Base-by-base conservation (phyloP, 2,329 filamentous ascomycete genomes). In the Waltergamsia citrina region DNA sequence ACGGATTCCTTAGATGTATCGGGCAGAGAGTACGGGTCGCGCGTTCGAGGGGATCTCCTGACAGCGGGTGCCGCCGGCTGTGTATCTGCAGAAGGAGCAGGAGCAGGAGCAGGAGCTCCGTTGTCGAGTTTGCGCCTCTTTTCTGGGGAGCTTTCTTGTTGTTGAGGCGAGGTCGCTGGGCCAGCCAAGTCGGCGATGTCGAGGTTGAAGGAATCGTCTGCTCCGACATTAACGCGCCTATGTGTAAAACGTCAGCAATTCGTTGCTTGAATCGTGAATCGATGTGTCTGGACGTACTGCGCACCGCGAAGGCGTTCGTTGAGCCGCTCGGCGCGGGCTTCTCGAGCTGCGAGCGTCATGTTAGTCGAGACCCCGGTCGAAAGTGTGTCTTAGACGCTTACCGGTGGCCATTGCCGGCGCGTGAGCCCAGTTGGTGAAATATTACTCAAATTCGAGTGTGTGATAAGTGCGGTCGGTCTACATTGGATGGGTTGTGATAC, bases 221-320 rank as follows among this genome's bases (percentile, higher is more conserved):
- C n/a, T 41, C 65, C 71, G 11, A 80, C 61, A 47, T 78, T 67
- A 37, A 71, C 66, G 43, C 67, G 65, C 43, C 68, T 41, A 15
- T 74, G 5, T 1, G 4, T 15, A 18, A 5, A n/a, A 14, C 16
- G 15, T 15, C 4, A 4, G 10, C n/a, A 14, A 3, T 3, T 2
- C 8, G 8, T 5, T 3, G 1, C 12, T 20, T 8, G 11, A 3
- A 19, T 17, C 19, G 14, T 15, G 20, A 6, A 11, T n/a, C n/a
- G n/a, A n/a, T n/a, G 11, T 15, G 8, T 18, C 17, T 10, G 23
- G 10, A 52, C 69, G 43, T 63, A 78, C 74, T 74, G 71, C 27
- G 75, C 74, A 40, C 76, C 76, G 41, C 76, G 74, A 50, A 81
- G 69, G 49, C 76, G 74, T 57, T 77, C 67, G 41, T 74, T 72